phyloP scores from a whole-genome alignment of 371 early-diverging fungal species.

The Apophysomyces elegans region DNA sequence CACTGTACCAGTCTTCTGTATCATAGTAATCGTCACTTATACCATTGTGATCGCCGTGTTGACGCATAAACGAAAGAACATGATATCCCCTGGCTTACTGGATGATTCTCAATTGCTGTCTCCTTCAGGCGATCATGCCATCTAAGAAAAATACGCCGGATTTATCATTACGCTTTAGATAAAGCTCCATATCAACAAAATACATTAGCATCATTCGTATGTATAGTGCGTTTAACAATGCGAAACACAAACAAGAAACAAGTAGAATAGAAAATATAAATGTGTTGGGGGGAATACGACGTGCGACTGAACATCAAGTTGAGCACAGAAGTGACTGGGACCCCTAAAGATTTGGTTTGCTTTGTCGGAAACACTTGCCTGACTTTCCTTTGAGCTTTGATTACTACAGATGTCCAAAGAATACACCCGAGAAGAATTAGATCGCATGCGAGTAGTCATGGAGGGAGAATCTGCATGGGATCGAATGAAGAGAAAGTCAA shows the following conservation, averaged over 20 bases:
- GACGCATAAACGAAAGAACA: slow-evolving; percentile 34
- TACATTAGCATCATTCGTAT: no score
- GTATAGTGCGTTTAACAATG: no score
- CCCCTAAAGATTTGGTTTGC: no score
- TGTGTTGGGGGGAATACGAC: no score
- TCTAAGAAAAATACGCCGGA: not conserved
- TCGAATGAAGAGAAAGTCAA: slow-evolving; percentile 48
- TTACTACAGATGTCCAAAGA: slow-evolving; percentile 19
- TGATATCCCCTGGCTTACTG: not conserved
- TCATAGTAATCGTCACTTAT: slow-evolving; percentile 48
- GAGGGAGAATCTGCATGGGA: slow-evolving; percentile 48
- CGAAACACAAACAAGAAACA: no score
- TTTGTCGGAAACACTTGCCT: not conserved
- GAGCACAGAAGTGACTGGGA: no score
- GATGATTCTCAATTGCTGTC: not conserved
- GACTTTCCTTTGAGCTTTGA: not conserved
- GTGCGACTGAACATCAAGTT: no score
- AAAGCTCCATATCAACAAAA: no score
- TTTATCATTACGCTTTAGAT: no score
- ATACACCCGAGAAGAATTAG: slow-evolving; percentile 42
- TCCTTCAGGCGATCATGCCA: not conserved
- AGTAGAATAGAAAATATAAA: no score
- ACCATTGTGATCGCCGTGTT: slow-evolving; percentile 51
- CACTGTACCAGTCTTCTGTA: slow-evolving; percentile 46
- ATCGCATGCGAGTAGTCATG: slow-evolving; percentile 45